Base-by-base conservation (phyloP, 2,329 filamentous ascomycete genomes). In the Dothidotthia symphoricarpi region DNA sequence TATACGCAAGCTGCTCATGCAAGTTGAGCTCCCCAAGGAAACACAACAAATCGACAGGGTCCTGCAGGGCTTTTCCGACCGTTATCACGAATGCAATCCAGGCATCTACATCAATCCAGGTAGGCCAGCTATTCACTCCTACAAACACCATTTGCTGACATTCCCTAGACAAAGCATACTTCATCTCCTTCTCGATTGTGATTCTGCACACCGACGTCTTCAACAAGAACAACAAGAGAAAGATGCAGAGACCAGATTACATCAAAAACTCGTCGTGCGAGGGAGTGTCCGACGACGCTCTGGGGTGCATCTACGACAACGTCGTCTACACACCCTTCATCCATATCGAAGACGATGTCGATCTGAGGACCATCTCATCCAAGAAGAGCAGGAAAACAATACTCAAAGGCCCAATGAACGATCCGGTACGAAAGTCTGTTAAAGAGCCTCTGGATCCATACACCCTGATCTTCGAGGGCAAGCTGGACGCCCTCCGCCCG, bases 171-270 rank as follows among this genome's bases (percentile, higher is more conserved):
- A 88, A 96, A 69, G 90, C 93, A n/a, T 96, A 97, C 65, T 95
- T 97, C 58, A 91, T 97, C 49, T 89, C 91, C 12, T 98, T 98
- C 63, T 97, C 91, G 2, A 82, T 98, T 39, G 79, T 98, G 43
- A 96, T 98, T 53, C 75, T 98, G 24, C 93, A 98, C 57, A 97
- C 93, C 0, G 93, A 98, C 62, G 88, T 95, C n/a, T 97, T 97
- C 80, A 98, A 98, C 75, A 95, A 95, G 69, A 98, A 97, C 73
- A 97, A 97, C 72, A 97, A 97, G 71, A 81, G 93, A 66, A 98
- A 98, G 69, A 98, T 98, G 93, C 89, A 95, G 61, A 94, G 95
- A 62, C 72, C 78, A 1, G 93, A 97, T 59, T 98, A 98, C 67
- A 77, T 97, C 53, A 96, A 94, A 68, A 97, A 97, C 63, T 94